These are phyloP conservation scores for Penicillium sp. DNA, from an alignment of 2,329 filamentous ascomycete genomes.

Conservation along the genomic window DNA sequence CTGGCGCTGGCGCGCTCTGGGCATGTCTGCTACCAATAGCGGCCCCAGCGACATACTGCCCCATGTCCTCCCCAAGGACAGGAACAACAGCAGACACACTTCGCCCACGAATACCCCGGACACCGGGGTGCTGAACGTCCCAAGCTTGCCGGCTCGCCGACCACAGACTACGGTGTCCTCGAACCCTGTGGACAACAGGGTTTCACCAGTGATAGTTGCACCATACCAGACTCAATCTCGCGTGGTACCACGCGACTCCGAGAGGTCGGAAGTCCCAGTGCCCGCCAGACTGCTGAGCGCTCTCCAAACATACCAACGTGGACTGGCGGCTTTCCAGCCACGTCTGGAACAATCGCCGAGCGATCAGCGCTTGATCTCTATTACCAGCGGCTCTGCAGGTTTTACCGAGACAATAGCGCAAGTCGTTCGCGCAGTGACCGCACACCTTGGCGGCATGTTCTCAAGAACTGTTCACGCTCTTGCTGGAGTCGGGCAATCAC, in stretches of 20 bases:
- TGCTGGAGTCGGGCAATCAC: conserved; percentile 8
- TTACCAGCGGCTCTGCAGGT: too few species aligned
- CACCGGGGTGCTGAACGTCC: neutral
- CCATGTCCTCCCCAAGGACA: neutral
- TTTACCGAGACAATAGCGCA: too few species aligned
- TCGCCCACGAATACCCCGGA: neutral
- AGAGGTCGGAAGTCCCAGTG: neutral
- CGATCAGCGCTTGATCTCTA: too few species aligned
- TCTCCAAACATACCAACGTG: too few species aligned
- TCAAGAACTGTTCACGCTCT: conserved; percentile 5
- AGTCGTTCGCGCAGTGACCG: too few species aligned
- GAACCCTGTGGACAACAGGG: neutral
- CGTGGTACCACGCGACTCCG: neutral
- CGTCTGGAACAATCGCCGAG: too few species aligned
- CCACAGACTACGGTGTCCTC: neutral
- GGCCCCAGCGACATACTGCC: neutral
- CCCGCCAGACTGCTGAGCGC: too few species aligned
- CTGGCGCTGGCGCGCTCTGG: conserved; percentile 9
- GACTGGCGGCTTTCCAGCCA: too few species aligned
- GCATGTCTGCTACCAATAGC: too few species aligned
- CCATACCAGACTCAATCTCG: neutral
- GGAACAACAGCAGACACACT: conserved; percentile 1
- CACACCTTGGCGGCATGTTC: too few species aligned
- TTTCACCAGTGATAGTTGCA: neutral
- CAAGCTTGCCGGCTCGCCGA: conserved; percentile 6